A percentile compares a stretch with the other conserved stretches of the same genome.
phyloP scores from a whole-genome alignment of 768 basidiomycete species.

The Lactifluus subvellereus region DNA sequence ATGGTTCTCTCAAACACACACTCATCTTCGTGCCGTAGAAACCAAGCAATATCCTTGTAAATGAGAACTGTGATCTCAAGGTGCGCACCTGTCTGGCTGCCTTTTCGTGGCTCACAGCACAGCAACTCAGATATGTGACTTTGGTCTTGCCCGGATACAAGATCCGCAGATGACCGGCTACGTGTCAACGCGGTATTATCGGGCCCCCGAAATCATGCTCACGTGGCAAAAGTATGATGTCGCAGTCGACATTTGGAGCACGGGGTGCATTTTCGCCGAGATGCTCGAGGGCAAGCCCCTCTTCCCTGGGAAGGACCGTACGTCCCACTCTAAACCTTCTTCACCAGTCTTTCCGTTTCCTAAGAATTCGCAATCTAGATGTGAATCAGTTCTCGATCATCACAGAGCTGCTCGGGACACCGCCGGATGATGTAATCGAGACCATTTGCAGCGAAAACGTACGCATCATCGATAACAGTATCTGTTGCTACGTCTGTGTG shows the following conservation, averaged over 20 bases:
- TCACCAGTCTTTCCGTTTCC: not conserved
- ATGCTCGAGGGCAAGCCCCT: slow-evolving; percentile 98
- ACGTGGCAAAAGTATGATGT: slow-evolving; percentile 99
- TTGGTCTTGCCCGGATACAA: slow-evolving; percentile 96
- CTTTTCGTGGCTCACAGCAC: slow-evolving; percentile 11
- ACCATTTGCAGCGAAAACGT: slow-evolving; percentile 98
- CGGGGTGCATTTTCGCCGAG: slow-evolving; percentile 99
- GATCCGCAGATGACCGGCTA: slow-evolving; percentile 99
- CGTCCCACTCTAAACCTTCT: slow-evolving; percentile 36
- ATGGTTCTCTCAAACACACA: not conserved
- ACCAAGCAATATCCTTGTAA: slow-evolving; percentile 99
- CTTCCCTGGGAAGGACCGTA: slow-evolving; percentile 99
- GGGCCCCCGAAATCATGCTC: slow-evolving; percentile 99
- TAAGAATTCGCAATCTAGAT: slow-evolving; percentile 46
- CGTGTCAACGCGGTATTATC: slow-evolving; percentile 97
- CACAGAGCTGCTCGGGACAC: slow-evolving; percentile 96
- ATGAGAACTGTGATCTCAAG: slow-evolving; percentile 99
- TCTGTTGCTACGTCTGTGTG: not conserved
- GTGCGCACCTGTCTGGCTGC: slow-evolving; percentile 36
- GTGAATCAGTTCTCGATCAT: slow-evolving; percentile 99
- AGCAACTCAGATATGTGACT: slow-evolving; percentile 82
- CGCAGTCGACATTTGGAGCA: slow-evolving; percentile 99
- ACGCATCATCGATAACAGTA: slow-evolving; percentile 28
- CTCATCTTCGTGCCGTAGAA: slow-evolving; percentile 47
- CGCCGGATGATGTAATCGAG: slow-evolving; percentile 98